Evolutionary conservation across 768 basidiomycete species (phyloP), one percentile per base, ranked within the genome.

Genomic region (Pleurotus giganteus): DNA sequence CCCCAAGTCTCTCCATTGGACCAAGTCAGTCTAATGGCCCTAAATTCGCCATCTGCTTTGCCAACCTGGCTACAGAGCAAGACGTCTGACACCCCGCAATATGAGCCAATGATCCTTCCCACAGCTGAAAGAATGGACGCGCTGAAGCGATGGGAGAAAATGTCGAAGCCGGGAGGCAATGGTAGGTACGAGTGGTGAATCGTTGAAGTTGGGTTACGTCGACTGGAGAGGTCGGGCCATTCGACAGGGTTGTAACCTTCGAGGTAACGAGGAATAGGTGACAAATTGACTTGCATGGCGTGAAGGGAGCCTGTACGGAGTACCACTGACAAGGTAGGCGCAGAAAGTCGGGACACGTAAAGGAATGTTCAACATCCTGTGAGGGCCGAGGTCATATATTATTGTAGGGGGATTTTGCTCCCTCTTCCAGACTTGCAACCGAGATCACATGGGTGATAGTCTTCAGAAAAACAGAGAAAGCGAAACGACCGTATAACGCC

Each of bases 201-300:
- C 15, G 39, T 43, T 9, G 23, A 36, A 1, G 52, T 9, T 19
- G 52, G 65, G 24, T 29, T 46, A 34, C 71, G 69, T 36, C 62
- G 53, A 24, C 62, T 63, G 32, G 71, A 64, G 9, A 72, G 65
- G 41, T 71, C 64, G 15, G 69, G 71, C 64, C 66, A 69, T 57
- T 71, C 63, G 37, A 66, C 51, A 43, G 61, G 61, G 26, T 61
- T 64, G 54, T 69, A 72, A 15, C 64, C 69, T 17, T 66, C 59
- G 9, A 72, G 61, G 32, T 63, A 41, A 7, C n/a, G 39, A 17
- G 39, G 39, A 13, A 17, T 7, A 41, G 39, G n/a, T n/a, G n/a
- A 19, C 12, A 17, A 7, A 17, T 7, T 41, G 19, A 27, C 17
- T 47, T 31, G 13, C 46, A 47, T 47, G 24, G 17, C 17, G 46